phyloP scores from a whole-genome alignment of 306 rosid species.

The Vigna hirtella region DNA sequence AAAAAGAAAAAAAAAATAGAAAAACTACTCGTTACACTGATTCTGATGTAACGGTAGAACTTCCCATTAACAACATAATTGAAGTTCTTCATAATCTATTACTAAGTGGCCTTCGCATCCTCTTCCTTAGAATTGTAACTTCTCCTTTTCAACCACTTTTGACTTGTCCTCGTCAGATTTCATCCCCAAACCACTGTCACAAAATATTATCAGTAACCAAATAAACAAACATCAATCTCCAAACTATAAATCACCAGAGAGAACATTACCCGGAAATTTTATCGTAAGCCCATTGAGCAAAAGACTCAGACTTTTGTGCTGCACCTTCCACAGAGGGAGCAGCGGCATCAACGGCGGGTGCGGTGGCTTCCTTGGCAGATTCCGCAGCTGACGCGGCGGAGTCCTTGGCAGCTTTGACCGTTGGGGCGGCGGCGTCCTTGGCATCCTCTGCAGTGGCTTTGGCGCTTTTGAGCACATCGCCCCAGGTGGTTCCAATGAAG shows the following conservation, averaged over 20 bases:
- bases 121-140: too few relatives aligned
- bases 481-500: conserved; percentile 40
- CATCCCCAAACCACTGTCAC: not conserved
- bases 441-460: conserved; percentile 37
- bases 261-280: conserved; percentile 51
- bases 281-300: conserved; percentile 53
- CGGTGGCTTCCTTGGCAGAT: not conserved
- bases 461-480: not conserved
- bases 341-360: not conserved
- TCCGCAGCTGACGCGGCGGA: not conserved
- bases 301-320: conserved; percentile 41
- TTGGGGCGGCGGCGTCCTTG: not conserved
- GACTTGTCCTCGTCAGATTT: too few relatives aligned
- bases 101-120: too few relatives aligned
- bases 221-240: too few relatives aligned
- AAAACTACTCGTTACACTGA: not conserved
- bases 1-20: too few relatives aligned
- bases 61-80: not conserved
- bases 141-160: too few relatives aligned
- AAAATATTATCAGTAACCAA: not conserved
- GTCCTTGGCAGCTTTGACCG: conserved; percentile 17
- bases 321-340: not conserved
- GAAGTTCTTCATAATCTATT: not conserved
- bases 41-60: not conserved
- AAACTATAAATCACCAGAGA: too few relatives aligned